phyloP scores from a whole-genome alignment of 2,329 filamentous ascomycete species.

The Xylariaceae sp. region DNA sequence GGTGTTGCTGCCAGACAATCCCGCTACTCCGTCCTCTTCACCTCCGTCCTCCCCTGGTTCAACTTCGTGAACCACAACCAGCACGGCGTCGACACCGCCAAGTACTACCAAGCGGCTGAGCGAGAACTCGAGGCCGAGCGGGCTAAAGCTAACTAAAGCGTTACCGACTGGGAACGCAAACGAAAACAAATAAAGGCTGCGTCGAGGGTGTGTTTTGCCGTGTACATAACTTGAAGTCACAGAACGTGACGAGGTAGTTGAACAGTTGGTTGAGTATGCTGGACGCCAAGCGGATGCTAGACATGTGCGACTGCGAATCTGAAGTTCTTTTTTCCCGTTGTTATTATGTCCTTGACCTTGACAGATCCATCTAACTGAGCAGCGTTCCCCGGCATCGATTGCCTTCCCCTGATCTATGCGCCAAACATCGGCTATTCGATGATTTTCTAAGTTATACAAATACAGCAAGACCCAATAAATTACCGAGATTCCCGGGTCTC shows the following conservation, averaged over 20 bases:
- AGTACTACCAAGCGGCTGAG: conserved; percentile 96
- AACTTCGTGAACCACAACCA: conserved; percentile 96
- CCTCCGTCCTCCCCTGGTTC: conserved; percentile 88
- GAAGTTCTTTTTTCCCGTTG: conserved; percentile 1
- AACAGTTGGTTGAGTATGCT: not conserved
- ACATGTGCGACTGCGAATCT: conserved; percentile 5
- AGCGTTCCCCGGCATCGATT: conserved; percentile 4
- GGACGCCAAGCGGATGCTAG: not conserved
- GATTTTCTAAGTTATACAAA: not conserved
- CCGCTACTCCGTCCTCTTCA: conserved; percentile 78
- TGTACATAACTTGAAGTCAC: conserved; percentile 14
- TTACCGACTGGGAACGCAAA: not conserved
- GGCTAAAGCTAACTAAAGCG: conserved; percentile 27
- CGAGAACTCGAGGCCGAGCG: conserved; percentile 80
- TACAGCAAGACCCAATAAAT: not conserved
- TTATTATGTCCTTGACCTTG: conserved; percentile 1
- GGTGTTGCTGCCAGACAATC: conserved; percentile 90
- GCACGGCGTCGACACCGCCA: conserved; percentile 96
- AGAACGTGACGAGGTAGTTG: not conserved
- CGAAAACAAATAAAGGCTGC: not conserved
- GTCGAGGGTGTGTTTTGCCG: not conserved
- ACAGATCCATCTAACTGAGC: conserved; percentile 1
- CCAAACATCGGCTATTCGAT: not conserved
- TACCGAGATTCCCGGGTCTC: not conserved
- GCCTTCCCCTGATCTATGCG: not conserved